A percentile compares a stretch with the other conserved stretches of the same genome.
Evolutionary conservation across 768 basidiomycete genomes (phyloP).

Genomic region (Kwoniella dendrophila): DNA sequence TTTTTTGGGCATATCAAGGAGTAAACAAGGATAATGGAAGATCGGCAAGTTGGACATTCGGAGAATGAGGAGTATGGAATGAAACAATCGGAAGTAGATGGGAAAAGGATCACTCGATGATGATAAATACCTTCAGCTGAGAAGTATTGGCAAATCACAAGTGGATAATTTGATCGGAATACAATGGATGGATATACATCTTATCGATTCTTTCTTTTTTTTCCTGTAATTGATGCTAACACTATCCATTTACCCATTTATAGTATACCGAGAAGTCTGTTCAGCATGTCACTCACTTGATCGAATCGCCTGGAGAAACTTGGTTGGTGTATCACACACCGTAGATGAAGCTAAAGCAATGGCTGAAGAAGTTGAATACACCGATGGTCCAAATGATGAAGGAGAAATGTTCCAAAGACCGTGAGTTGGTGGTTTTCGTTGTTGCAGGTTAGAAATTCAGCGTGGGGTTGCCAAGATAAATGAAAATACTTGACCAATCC

Average conservation of each 20-base stretch:
- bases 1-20: no score
- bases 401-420: constrained; percentile 99
- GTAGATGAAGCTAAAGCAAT: constrained; percentile 83
- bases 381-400: constrained; percentile 88
- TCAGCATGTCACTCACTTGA: constrained; percentile 98
- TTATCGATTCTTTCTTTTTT: neutral
- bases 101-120: no score
- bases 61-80: no score
- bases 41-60: no score
- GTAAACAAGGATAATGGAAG: no score
- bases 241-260: constrained; percentile 59
- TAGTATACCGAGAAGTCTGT: constrained; percentile 97
- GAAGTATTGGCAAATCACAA: no score
- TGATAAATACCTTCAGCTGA: no score
- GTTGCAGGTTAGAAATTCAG: no score
- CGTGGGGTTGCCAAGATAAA: no score
- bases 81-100: no score
- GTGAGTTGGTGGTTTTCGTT: constrained; percentile 43
- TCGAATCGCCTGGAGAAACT: constrained; percentile 99
- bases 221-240: constrained; percentile 64
- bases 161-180: no score
- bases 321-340: constrained; percentile 96
- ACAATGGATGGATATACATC: neutral
- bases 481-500: no score
- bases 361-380: constrained; percentile 97